phyloP scores from a whole-genome alignment of 2,329 filamentous ascomycete genomes.

The Cladobotryum protrusum region DNA sequence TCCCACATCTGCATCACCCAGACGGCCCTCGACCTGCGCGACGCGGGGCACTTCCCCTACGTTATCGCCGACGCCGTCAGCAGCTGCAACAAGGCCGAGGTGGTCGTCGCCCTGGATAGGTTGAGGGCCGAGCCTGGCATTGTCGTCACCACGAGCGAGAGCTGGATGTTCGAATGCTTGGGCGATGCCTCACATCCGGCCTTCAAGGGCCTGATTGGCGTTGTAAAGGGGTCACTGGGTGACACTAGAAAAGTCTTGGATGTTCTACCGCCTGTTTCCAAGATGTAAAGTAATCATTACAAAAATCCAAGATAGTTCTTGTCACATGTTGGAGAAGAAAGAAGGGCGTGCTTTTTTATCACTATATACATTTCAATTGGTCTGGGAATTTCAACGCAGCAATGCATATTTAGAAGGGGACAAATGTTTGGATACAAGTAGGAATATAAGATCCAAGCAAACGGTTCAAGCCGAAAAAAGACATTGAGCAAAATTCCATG shows the following conservation, averaged over 20 bases:
- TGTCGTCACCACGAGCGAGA: conserved; percentile 79
- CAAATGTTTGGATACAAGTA: too few species aligned
- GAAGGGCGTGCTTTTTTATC: too few species aligned
- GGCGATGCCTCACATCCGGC: conserved; percentile 68
- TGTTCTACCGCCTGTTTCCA: conserved; percentile 52
- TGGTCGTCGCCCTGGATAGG: conserved; percentile 69
- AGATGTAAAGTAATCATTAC: conserved; percentile 38
- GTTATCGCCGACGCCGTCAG: conserved; percentile 85
- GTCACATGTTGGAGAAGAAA: too few species aligned
- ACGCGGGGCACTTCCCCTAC: conserved; percentile 73
- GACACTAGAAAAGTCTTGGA: conserved; percentile 65
- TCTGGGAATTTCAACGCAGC: too few species aligned
- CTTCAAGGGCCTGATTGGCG: conserved; percentile 65
- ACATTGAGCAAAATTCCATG: too few species aligned
- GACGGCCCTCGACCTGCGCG: conserved; percentile 76
- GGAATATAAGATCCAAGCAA: too few species aligned
- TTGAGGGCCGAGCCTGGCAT: conserved; percentile 66
- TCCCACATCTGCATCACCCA: conserved; percentile 92
- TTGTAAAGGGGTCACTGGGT: conserved; percentile 71
- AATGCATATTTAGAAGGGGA: too few species aligned
- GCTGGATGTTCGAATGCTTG: conserved; percentile 82
- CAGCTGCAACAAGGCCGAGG: conserved; percentile 77
- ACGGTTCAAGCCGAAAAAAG: too few species aligned
- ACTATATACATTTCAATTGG: too few species aligned
- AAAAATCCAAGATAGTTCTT: too few species aligned